A percentile compares a stretch with the other conserved stretches of the same genome.
Evolutionary conservation across 108 stramenopile species (phyloP).

Genomic region (Fragilaria crotonensis): DNA sequence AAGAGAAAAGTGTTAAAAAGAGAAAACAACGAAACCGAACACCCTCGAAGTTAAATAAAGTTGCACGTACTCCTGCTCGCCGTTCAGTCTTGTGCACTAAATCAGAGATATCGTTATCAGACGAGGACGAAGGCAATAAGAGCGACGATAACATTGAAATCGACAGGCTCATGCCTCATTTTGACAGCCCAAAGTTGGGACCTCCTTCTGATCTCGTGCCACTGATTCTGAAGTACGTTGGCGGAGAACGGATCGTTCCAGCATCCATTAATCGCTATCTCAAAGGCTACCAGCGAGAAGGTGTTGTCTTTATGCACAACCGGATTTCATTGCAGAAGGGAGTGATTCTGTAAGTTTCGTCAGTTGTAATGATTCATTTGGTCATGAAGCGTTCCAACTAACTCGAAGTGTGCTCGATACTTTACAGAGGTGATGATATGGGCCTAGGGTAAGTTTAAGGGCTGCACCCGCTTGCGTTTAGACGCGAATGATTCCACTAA

Average conservation of each 20-base stretch:
- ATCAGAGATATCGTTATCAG: no score
- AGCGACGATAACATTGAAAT: no score
- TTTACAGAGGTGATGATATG: constrained; percentile 27
- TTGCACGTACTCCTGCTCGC: no score
- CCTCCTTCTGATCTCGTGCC: constrained; percentile 40
- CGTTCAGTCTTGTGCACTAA: no score
- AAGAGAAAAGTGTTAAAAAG: no score
- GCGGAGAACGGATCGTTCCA: constrained; percentile 41
- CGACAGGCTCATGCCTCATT: constrained; percentile 43
- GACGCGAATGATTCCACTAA: no score
- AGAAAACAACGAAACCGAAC: no score
- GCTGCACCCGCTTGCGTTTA: no score
- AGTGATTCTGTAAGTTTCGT: constrained; percentile 37
- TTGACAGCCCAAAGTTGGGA: constrained; percentile 62
- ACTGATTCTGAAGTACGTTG: constrained; percentile 15
- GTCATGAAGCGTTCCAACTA: neutral
- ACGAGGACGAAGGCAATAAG: no score
- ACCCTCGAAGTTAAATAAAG: no score
- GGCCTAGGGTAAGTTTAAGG: constrained; percentile 40
- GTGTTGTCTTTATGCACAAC: constrained; percentile 70
- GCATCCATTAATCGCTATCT: constrained; percentile 79
- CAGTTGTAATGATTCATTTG: constrained; percentile 20
- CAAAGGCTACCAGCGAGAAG: constrained; percentile 61
- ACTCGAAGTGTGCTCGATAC: neutral
- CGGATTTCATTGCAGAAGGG: constrained; percentile 45